phyloP scores from a whole-genome alignment of 2,329 filamentous ascomycete species.

The Teratosphaeriaceae sp. region DNA sequence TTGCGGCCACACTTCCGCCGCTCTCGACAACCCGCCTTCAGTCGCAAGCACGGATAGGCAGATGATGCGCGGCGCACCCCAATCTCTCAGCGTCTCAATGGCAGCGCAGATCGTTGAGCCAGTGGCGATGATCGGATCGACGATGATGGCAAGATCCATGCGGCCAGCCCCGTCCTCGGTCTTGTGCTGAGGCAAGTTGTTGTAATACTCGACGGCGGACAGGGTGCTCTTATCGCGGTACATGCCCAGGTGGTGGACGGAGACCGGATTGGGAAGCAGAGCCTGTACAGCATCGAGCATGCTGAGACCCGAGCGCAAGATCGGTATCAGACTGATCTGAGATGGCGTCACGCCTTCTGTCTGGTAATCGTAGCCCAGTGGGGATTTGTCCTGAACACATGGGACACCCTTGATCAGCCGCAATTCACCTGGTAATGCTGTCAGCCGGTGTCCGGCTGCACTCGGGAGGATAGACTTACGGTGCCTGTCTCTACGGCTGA shows the following conservation, averaged over 20 bases:
- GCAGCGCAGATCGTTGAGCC: conserved; percentile 85
- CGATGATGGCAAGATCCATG: conserved; percentile 66
- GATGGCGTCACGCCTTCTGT: conserved; percentile 57
- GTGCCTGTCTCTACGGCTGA: conserved; percentile 52
- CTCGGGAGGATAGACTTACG: conserved; percentile 43
- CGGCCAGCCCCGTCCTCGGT: conserved; percentile 36
- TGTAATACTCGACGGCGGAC: conserved; percentile 93
- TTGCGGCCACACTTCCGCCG: conserved; percentile 71
- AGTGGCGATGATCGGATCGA: conserved; percentile 91
- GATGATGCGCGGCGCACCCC: conserved; percentile 79
- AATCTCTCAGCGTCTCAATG: conserved; percentile 81
- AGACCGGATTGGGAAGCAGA: conserved; percentile 71
- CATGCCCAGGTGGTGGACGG: conserved; percentile 88
- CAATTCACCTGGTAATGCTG: conserved; percentile 7
- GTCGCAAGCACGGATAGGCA: conserved; percentile 72
- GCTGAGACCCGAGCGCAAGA: conserved; percentile 82
- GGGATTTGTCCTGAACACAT: conserved; percentile 60
- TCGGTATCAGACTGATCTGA: conserved; percentile 76
- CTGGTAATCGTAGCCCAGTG: conserved; percentile 69
- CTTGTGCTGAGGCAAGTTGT: conserved; percentile 77
- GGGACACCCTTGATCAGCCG: conserved; percentile 8
- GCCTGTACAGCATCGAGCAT: conserved; percentile 86
- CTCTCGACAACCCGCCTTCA: conserved; percentile 60
- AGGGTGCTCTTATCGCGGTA: conserved; percentile 86
- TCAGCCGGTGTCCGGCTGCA: conserved; percentile 19